A percentile compares a stretch with the other conserved stretches of the same genome.
phyloP scores from a whole-genome alignment of 1,284 basidiomycete genomes.

The Puccinia hordei region DNA sequence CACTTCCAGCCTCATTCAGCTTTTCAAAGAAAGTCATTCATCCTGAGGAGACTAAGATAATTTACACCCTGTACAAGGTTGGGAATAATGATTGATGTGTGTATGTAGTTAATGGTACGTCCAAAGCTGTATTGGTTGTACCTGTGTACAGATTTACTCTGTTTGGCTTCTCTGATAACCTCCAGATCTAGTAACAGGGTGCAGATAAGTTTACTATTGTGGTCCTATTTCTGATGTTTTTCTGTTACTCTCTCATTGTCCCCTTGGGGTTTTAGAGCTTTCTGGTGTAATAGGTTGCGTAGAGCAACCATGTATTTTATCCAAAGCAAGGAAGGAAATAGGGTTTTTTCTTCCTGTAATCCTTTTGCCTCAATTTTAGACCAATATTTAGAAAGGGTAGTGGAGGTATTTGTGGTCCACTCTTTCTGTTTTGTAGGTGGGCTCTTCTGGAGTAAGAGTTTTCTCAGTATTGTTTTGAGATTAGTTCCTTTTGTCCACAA shows the following conservation, averaged over 20 bases:
- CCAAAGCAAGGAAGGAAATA: neutral
- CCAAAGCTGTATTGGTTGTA: neutral
- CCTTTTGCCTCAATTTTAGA: neutral
- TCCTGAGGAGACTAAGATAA: neutral
- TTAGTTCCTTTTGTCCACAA: neutral
- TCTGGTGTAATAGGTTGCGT: neutral
- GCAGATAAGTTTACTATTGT: neutral
- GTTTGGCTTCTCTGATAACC: neutral
- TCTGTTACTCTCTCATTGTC: neutral
- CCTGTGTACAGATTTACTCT: neutral
- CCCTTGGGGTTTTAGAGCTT: too few relatives aligned
- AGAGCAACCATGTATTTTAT: neutral
- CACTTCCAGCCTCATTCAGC: too few relatives aligned
- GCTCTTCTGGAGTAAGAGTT: too few relatives aligned
- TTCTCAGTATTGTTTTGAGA: neutral
- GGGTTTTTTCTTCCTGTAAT: neutral
- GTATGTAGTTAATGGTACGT: neutral
- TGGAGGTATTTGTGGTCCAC: neutral
- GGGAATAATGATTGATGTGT: neutral
- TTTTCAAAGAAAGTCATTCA: too few relatives aligned
- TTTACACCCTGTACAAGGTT: neutral
- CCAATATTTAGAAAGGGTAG: too few relatives aligned
- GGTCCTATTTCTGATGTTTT: neutral
- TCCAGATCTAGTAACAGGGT: neutral
- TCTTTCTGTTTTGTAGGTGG: too few relatives aligned